phyloP scores from a whole-genome alignment of 306 rosid species.

The Adenanthera pavonina region DNA sequence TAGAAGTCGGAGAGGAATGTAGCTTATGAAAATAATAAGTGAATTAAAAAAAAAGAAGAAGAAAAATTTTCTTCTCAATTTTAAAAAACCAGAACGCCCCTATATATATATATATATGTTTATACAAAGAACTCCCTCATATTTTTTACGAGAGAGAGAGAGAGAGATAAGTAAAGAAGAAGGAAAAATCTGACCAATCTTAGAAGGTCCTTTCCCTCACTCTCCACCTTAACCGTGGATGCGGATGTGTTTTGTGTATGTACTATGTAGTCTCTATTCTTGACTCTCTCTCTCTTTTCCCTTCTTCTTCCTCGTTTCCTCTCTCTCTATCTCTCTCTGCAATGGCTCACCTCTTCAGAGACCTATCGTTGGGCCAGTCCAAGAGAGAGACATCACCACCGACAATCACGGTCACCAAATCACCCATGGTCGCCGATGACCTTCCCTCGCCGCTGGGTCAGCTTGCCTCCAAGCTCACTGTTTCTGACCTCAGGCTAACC shows the following conservation, averaged over 20 bases:
- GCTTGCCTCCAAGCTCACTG: conserved; percentile 69
- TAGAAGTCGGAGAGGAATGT: not conserved
- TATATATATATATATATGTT: too few relatives aligned
- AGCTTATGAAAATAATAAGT: not conserved
- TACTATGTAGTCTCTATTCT: conserved; percentile 13
- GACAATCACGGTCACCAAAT: conserved; percentile 43
- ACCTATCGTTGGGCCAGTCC: conserved; percentile 86
- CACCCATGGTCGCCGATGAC: conserved; percentile 49
- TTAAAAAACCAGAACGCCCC: too few relatives aligned
- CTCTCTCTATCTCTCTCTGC: conserved; percentile 27
- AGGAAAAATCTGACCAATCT: not conserved
- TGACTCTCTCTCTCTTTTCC: conserved; percentile 18
- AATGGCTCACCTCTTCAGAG: conserved; percentile 95
- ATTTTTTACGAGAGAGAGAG: not conserved
- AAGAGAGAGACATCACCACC: conserved; percentile 67
- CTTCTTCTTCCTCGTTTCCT: not conserved
- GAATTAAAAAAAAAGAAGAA: too few relatives aligned
- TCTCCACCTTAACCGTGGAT: conserved; percentile 35
- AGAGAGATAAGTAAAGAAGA: not conserved
- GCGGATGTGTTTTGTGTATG: too few relatives aligned
- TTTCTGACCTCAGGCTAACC: conserved; percentile 76
- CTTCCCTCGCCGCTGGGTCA: conserved; percentile 91
- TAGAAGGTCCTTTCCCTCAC: conserved; percentile 18
- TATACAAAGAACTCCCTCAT: too few relatives aligned
- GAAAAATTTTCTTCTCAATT: too few relatives aligned